Conservation (phyloP, 768 basidiomycete genomes). For the Lactarius evosmus region DNA sequence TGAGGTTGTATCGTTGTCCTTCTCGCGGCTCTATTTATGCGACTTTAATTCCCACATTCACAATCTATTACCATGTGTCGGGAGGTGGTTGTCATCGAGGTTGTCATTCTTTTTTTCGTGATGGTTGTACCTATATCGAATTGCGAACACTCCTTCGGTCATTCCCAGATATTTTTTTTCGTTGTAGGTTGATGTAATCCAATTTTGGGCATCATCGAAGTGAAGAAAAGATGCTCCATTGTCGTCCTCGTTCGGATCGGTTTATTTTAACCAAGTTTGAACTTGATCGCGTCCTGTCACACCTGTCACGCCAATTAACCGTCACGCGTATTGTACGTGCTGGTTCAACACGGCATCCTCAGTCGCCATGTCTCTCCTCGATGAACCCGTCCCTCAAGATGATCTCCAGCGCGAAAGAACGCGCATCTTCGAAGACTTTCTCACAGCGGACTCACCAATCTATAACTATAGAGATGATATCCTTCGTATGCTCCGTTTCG, state of each 20-base stretch:
- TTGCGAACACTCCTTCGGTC: slow-evolving; percentile 1
- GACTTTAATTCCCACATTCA: neutral
- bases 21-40: neutral
- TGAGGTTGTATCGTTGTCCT: neutral
- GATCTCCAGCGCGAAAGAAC: slow-evolving; percentile 75
- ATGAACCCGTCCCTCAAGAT: slow-evolving; percentile 60
- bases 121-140: neutral
- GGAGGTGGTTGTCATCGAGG: neutral
- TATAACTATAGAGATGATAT: slow-evolving; percentile 88
- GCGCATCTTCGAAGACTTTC: slow-evolving; percentile 80
- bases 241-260: too few relatives aligned
- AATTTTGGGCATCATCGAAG: neutral
- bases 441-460: slow-evolving; percentile 59
- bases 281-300: slow-evolving; percentile 28
- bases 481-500: slow-evolving; percentile 72
- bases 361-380: slow-evolving; percentile 37
- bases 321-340: neutral
- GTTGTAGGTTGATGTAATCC: slow-evolving; percentile 3
- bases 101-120: neutral
- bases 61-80: neutral
- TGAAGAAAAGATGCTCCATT: too few relatives aligned
- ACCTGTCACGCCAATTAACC: slow-evolving; percentile 29
- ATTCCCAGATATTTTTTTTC: neutral
- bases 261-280: too few relatives aligned
- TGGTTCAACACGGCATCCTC: neutral